Evolutionary conservation across 1,284 basidiomycete species (phyloP), one percentile per base, ranked within the genome.

Genomic region (Malassezia equina): DNA sequence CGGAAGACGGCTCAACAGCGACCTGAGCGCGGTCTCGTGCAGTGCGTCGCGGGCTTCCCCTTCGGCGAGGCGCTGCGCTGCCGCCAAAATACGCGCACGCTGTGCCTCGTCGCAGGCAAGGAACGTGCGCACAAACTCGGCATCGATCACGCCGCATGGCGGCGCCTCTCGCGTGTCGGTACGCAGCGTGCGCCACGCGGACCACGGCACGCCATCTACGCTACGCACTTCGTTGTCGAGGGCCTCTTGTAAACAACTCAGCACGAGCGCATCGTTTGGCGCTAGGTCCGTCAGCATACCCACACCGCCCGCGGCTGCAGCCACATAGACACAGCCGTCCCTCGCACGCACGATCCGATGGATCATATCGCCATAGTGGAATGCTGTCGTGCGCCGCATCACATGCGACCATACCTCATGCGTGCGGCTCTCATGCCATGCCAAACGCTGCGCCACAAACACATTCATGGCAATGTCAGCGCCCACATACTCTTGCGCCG

Each of bases 321-420:
- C 46, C 60, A 53, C 48, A 73, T 65, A 39, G 45, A 34, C 15
- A 28, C 33, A 5, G 23, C 46, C 47, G 24, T n/a, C 28, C 13
- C 28, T 15, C 21, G 42, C 45, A 8, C 23, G 17, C 19, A 27
- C 43, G 39, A 73, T 62, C 34, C 54, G 61, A 60, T 72, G 71
- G 43, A 73, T 58, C 62, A 71, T 60, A 47, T 73, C 71, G 23
- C 69, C 71, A 40, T 69, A 67, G 52, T 73, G 71, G 58, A 61
- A 72, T 7, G 59, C 62, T 5, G 60, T 66, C 4, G 51, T 54
- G 19, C 68, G 52, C 31, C 66, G 64, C 66, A 72, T 70, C 23
- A 64, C 64, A 23, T 69, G 67, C 3, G 61, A 52, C 58, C 28
- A 51, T 5, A 17, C 36, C 13, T 51, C 52, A 24, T 24, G 12